Conservation (phyloP, 306 rosid genomes). For the Casuarina equisetifolia region DNA sequence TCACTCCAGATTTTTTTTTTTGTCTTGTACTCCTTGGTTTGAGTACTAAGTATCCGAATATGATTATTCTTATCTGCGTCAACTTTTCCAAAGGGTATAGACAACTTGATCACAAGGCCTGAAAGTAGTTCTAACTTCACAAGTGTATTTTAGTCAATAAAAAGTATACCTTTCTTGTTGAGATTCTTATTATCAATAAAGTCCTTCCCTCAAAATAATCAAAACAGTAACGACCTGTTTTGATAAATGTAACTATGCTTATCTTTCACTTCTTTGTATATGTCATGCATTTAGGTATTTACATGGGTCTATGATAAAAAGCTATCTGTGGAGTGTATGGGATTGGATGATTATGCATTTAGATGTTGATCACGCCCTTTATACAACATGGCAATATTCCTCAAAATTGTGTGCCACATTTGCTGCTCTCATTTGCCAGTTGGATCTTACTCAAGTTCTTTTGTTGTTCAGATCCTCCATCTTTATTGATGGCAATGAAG, state of each 20-base stretch:
- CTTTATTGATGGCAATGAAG: slow-evolving; percentile 56
- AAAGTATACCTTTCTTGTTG: not conserved
- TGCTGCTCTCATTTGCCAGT: slow-evolving; percentile 14
- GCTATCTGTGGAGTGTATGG: not conserved
- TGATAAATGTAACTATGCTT: not conserved
- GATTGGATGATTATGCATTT: slow-evolving; percentile 1
- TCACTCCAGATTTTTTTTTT: not conserved
- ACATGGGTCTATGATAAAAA: not conserved
- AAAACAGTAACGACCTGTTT: not conserved
- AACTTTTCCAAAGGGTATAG: not conserved
- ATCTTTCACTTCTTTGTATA: not conserved
- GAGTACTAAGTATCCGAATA: not conserved
- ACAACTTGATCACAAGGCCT: not conserved
- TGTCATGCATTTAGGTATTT: not conserved
- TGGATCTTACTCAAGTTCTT: slow-evolving; percentile 28
- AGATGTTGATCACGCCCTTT: not conserved
- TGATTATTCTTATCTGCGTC: not conserved
- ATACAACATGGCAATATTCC: not conserved
- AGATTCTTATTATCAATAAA: no score
- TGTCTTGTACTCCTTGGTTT: not conserved
- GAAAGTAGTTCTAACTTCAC: not conserved
- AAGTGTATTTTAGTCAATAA: not conserved
- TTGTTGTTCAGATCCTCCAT: slow-evolving; percentile 58
- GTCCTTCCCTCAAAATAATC: not conserved
- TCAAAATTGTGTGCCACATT: slow-evolving; percentile 11